Evolutionary conservation across 257 asterid genomes (phyloP), one percentile per base, ranked within the genome.

Genomic region (Petunia axillaris): DNA sequence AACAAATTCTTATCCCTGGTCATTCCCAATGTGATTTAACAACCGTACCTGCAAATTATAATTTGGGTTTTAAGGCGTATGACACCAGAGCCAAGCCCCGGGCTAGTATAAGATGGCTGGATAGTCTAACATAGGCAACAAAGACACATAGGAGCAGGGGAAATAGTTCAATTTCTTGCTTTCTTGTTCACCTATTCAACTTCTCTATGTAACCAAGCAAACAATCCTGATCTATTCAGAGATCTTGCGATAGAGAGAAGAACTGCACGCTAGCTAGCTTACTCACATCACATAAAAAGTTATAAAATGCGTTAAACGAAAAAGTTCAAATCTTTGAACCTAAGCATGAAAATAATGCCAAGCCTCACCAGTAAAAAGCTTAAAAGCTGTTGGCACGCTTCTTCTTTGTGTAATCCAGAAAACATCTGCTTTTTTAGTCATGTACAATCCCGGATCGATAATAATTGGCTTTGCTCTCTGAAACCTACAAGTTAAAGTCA

Each of bases 301-400:
- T 25, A 10, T 68, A 71, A 71, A 44, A 48, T 71, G 59, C 5
- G 60, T 6, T 10, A 71, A 71, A 71, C 48, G 44, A 54, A 48
- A 71, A 48, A 48, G 35, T 35, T 71, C 35, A 48, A 48, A 48
- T 48, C 77, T 2, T 44, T n/a, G 59, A 54, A 37, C 16, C 6
- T 6, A 53, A 73, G 62, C 11, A 63, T 65, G 25, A 59, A 37
- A 79, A 58, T 54, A 52, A 80, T 46, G 76, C 64, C 48, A 63
- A 88, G 78, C 73, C 89, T 83, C 79, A 93, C 98, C 98, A 86
- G 98, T 95, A 82, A 91, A 95, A 75, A 95, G 96, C 71, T 93
- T 95, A 84, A 91, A 95, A 57, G 98, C 98, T 11, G 98, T 95
- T 5, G 98, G 98, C 79, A 95, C 98, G 82, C 98, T 95, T 87